Conservation (phyloP, 768 basidiomycete genomes). For the Tulasnella sp. region DNA sequence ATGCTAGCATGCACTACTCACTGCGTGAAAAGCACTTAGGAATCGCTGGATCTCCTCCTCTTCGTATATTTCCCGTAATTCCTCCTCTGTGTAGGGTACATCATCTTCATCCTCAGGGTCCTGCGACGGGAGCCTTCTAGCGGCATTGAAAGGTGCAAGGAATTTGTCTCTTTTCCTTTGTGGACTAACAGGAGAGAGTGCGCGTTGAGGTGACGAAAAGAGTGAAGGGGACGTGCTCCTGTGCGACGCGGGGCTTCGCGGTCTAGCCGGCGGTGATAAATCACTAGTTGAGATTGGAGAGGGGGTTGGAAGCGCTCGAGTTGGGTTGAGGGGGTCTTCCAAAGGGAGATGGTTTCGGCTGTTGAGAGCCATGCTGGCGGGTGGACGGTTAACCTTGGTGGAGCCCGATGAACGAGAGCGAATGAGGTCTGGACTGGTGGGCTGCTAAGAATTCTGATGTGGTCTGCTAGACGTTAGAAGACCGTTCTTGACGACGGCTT, state of each 20-base stretch:
- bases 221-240: background rate
- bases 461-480: background rate
- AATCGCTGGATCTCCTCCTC: conserved; percentile 62
- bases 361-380: background rate
- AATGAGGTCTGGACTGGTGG: background rate
- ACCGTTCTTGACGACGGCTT: background rate
- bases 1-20: conserved; percentile 37
- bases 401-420: background rate
- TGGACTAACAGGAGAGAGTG: background rate
- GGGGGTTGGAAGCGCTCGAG: background rate
- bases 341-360: background rate
- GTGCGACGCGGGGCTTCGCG: background rate
- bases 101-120: background rate
- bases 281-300: background rate
- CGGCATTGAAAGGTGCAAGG: background rate
- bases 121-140: background rate
- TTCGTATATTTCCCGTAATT: conserved; percentile 59
- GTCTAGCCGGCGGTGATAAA: background rate
- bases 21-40: conserved; percentile 57
- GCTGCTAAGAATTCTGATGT: background rate
- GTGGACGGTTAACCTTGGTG: background rate
- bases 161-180: background rate
- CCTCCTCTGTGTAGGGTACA: conserved; percentile 18
- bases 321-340: background rate
- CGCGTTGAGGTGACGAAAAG: background rate